Evolutionary conservation across 2,329 filamentous ascomycete genomes (phyloP).

Genomic region (Botrytis elliptica): DNA sequence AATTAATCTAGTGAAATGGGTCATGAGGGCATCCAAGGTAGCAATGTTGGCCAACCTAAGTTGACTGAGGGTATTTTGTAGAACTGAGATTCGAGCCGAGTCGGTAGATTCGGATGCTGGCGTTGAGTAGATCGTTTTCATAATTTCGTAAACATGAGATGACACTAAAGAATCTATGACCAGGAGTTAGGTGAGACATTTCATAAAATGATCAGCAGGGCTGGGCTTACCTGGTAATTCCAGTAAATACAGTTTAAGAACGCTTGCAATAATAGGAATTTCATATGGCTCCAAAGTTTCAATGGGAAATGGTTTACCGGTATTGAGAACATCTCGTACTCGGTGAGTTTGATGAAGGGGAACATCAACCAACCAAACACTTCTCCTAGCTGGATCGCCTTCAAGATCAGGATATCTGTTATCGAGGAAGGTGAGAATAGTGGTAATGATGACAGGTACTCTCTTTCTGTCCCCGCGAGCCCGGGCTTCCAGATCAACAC

Average conservation of each 20-base stretch:
- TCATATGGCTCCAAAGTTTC: constrained; percentile 85
- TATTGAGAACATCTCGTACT: constrained; percentile 79
- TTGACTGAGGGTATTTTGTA: constrained; percentile 94
- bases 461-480: constrained; percentile 93
- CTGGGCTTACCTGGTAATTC: constrained; percentile 78
- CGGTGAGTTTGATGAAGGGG: constrained; percentile 82
- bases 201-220: background rate
- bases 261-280: constrained; percentile 87
- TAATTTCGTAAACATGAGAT: constrained; percentile 96
- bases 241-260: constrained; percentile 90
- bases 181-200: constrained; percentile 27
- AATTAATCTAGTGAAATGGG: constrained; percentile 94
- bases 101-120: constrained; percentile 75
- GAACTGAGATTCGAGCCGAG: constrained; percentile 77
- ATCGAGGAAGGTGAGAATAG: constrained; percentile 90
- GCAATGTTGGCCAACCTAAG: constrained; percentile 96
- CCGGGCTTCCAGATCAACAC: constrained; percentile 93
- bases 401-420: constrained; percentile 97
- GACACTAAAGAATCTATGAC: constrained; percentile 88
- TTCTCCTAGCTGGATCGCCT: constrained; percentile 87
- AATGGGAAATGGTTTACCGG: constrained; percentile 73
- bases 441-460: constrained; percentile 88
- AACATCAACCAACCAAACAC: constrained; percentile 93
- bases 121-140: constrained; percentile 93
- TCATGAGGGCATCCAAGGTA: constrained; percentile 96